Evolutionary conservation across 257 asterid genomes (phyloP).

Genomic region (Perilla frutescens): DNA sequence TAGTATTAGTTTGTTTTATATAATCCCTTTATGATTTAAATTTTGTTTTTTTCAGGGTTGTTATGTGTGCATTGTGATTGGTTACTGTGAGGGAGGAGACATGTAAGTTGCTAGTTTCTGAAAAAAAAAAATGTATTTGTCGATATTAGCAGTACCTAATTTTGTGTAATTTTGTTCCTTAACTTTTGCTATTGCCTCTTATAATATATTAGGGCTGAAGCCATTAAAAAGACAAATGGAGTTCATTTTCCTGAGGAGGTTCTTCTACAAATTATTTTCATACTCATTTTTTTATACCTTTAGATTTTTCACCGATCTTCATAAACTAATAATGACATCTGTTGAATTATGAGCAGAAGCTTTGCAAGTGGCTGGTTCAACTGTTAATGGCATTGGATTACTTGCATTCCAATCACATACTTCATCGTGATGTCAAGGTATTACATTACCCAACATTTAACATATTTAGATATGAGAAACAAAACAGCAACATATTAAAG

Average conservation of each 20-base stretch:
- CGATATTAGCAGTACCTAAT: slow-evolving; percentile 22
- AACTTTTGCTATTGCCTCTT: slow-evolving; percentile 28
- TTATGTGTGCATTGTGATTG: slow-evolving; percentile 95
- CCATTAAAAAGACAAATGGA: slow-evolving; percentile 84
- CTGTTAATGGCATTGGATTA: slow-evolving; percentile 94
- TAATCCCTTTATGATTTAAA: slow-evolving; percentile 24
- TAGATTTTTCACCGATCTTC: slow-evolving; percentile 22
- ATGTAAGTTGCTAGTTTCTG: slow-evolving; percentile 66
- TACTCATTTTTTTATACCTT: slow-evolving; percentile 1
- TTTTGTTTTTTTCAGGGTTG: slow-evolving; percentile 74
- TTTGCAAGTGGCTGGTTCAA: slow-evolving; percentile 97
- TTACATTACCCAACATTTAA: slow-evolving; percentile 17
- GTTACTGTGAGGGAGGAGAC: slow-evolving; percentile 99
- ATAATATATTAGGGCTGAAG: slow-evolving; percentile 74
- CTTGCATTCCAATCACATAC: slow-evolving; percentile 83
- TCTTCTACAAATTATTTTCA: slow-evolving; percentile 23
- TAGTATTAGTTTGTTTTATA: not conserved
- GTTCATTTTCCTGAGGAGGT: slow-evolving; percentile 96
- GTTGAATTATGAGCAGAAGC: slow-evolving; percentile 66
- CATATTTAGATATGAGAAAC: slow-evolving; percentile 12
- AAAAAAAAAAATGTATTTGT: not conserved
- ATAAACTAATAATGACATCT: slow-evolving; percentile 25
- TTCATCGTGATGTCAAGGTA: slow-evolving; percentile 99
- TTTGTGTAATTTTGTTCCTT: slow-evolving; percentile 4
- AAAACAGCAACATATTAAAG: slow-evolving; percentile 7